Evolutionary conservation across 2,329 filamentous ascomycete species (phyloP).

Genomic region (Ceratocystis albifundus): DNA sequence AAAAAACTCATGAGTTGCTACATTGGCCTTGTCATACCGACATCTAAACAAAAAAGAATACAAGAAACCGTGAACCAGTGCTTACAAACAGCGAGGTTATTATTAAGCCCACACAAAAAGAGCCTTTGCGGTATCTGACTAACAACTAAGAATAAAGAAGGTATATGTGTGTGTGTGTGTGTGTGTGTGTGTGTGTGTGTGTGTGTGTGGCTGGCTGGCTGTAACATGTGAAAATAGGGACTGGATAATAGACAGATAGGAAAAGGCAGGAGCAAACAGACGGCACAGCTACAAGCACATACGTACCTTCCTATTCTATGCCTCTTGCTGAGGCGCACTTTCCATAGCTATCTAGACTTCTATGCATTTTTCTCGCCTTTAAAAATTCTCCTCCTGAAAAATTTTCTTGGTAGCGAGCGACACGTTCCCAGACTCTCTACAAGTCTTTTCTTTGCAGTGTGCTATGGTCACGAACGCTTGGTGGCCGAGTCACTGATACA

Average conservation of each 20-base stretch:
- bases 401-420: no score
- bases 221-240: neutral
- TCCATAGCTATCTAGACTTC: neutral
- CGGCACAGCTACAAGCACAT: neutral
- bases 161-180: no score
- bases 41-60: no score
- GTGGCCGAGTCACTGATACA: neutral
- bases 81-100: no score
- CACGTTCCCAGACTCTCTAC: no score
- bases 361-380: neutral
- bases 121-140: no score
- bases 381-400: neutral
- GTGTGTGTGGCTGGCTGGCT: no score
- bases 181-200: no score
- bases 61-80: no score
- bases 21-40: neutral
- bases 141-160: no score
- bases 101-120: no score
- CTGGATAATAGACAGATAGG: neutral
- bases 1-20: neutral
- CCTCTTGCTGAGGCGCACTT: neutral
- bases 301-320: neutral
- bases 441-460: neutral
- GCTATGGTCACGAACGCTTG: neutral
- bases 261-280: neutral